Percentiles rank a stretch among this genome's conserved stretches.
These are phyloP conservation scores for Lycium barbarum DNA, from an alignment of 257 asterid species.

Conservation along the genomic window DNA sequence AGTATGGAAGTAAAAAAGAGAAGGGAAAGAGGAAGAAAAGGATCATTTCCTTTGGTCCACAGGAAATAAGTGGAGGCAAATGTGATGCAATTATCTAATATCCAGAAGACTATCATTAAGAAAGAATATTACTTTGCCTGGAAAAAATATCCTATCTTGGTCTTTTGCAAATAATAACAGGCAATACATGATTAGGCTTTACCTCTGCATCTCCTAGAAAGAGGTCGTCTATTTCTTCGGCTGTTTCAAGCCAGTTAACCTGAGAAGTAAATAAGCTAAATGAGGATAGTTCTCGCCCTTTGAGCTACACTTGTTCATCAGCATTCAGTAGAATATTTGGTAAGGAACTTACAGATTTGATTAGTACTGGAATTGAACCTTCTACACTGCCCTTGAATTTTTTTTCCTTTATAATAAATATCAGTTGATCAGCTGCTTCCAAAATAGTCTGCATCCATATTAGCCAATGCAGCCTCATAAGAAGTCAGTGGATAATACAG, in stretches of 20 bases:
- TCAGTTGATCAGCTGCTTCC: slow-evolving; percentile 63
- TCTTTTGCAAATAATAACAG: no score
- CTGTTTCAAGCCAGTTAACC: slow-evolving; percentile 78
- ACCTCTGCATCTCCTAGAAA: slow-evolving; percentile 94
- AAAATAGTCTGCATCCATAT: slow-evolving; percentile 61
- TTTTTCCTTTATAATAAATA: slow-evolving; percentile 57
- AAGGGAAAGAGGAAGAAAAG: not conserved
- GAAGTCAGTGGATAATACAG: slow-evolving; percentile 39
- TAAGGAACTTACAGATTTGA: slow-evolving; percentile 61
- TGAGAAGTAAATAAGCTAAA: slow-evolving; percentile 36
- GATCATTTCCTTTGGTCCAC: not conserved
- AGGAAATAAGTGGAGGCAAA: not conserved
- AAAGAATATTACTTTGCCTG: not conserved
- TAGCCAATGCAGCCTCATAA: slow-evolving; percentile 44
- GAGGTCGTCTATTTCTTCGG: slow-evolving; percentile 83
- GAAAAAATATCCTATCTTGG: no score
- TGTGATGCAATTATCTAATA: not conserved
- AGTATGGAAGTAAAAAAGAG: not conserved
- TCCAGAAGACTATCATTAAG: not conserved
- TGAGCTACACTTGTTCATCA: not conserved
- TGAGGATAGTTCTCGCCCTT: not conserved
- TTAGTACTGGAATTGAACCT: slow-evolving; percentile 72
- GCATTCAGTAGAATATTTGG: slow-evolving; percentile 23
- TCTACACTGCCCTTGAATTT: slow-evolving; percentile 59
- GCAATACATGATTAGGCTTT: not conserved